These are phyloP conservation scores for Suaeda aralocaspica DNA, from an alignment of 148 eudicot genomes.

Conservation along the genomic window DNA sequence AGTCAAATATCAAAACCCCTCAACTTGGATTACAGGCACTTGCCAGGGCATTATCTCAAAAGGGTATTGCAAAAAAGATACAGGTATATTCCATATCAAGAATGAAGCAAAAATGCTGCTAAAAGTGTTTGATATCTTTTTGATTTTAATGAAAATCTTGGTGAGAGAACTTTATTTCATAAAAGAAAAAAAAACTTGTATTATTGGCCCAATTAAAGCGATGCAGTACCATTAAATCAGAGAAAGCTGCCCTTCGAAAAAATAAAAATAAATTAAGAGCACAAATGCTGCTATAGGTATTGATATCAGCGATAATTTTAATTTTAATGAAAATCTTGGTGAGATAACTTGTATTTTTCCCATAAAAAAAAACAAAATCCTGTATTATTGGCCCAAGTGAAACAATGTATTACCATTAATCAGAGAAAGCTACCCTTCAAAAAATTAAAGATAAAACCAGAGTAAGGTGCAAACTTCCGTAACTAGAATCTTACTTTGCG, in stretches of 20 bases:
- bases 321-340: background rate
- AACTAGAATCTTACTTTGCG: background rate
- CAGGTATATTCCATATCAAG: slow-evolving; percentile 53
- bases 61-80: slow-evolving; percentile 83
- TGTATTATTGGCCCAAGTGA: too few species aligned
- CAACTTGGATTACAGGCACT: slow-evolving; percentile 87
- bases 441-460: too few species aligned
- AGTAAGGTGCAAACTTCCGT: background rate
- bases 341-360: background rate
- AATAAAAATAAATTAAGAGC: too few species aligned
- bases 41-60: slow-evolving; percentile 78
- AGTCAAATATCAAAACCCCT: slow-evolving; percentile 71
- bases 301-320: background rate
- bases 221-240: too few species aligned
- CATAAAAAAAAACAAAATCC: too few species aligned
- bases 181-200: too few species aligned
- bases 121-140: background rate
- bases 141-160: background rate
- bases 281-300: background rate
- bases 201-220: too few species aligned
- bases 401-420: too few species aligned
- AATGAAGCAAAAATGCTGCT: background rate
- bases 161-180: background rate
- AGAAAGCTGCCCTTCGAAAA: too few species aligned
- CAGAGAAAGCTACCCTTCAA: too few species aligned